Evolutionary conservation across 2,329 filamentous ascomycete species (phyloP).

Genomic region (Mycosphaerella sp.): DNA sequence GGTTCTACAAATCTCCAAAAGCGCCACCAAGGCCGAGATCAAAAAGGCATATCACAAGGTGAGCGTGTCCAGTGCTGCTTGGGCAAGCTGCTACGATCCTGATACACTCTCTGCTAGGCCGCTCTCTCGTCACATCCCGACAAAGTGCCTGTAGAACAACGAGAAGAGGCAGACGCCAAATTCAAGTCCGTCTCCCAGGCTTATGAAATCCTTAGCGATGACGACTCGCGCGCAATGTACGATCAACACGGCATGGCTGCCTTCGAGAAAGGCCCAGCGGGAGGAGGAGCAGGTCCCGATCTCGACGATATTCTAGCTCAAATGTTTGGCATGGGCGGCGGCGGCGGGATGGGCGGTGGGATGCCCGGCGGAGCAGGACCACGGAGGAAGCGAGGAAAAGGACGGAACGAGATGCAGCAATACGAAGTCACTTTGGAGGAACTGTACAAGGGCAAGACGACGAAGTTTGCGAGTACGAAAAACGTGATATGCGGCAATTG

Average conservation of each 20-base stretch:
- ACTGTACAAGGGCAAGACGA: conserved; percentile 97
- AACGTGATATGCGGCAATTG: conserved; percentile 82
- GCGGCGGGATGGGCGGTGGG: conserved; percentile 28
- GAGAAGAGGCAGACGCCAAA: conserved; percentile 76
- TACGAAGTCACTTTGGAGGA: conserved; percentile 91
- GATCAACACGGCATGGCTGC: conserved; percentile 93
- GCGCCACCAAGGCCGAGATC: conserved; percentile 70
- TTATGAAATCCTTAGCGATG: conserved; percentile 96
- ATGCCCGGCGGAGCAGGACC: conserved; percentile 9
- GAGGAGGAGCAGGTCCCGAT: conserved; percentile 66
- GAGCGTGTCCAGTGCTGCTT: background rate
- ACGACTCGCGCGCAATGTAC: conserved; percentile 86
- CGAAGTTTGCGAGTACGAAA: conserved; percentile 93
- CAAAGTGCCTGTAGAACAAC: conserved; percentile 82
- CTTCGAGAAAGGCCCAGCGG: conserved; percentile 67
- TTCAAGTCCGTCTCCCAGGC: conserved; percentile 93
- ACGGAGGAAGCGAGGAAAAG: conserved; percentile 48
- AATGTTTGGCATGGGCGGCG: conserved; percentile 73
- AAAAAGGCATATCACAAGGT: conserved; percentile 97
- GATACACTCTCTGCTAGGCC: conserved; percentile 13
- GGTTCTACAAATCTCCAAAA: conserved; percentile 67
- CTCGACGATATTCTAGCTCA: conserved; percentile 88
- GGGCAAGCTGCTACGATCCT: background rate
- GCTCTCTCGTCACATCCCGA: conserved; percentile 84
- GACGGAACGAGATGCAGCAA: conserved; percentile 77